Evolutionary conservation across 371 early-diverging fungal species (phyloP), one percentile per base, ranked within the genome.

Genomic region (Parasitella parasitica): DNA sequence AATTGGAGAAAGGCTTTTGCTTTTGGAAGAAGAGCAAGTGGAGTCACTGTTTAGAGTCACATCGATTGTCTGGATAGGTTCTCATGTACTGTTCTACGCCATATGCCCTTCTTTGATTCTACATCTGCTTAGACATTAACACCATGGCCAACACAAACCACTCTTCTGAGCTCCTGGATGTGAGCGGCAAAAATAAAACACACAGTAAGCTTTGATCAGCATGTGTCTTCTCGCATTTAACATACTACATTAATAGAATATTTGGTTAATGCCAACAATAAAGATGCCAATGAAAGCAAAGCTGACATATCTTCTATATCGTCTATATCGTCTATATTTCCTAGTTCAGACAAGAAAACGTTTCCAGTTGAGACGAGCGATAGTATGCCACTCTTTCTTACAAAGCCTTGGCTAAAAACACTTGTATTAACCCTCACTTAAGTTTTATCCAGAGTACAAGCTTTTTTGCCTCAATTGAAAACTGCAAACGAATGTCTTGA

Each of bases 401-500:
- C n/a, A n/a, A n/a, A 13, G 24, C 41, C 22, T 39, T n/a, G 16
- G 13, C 7, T 8, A 4, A 6, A n/a, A 34, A 1, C 12, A 18
- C 28, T 22, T 16, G 3, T 16, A 41, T 3, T 27, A 26, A 52
- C 15, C 16, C 3, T 4, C 13, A 46, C 34, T 12, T 1, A 3
- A 77, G 77, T 86, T 36, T 61, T 86, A 22, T 77, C 85, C 35
- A 72, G 83, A 36, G 77, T 86, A 2, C 80, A 84, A 59, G 75
- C 82, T 20, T 85, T 86, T 57, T 64, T 86, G 49, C 86, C 85
- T 0, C 84, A 86, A 66, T 58, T 86, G 5, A 76, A 84, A 35
- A 60, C 64, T 20, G 86, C 86, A n/a, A 86, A 86, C 58, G 66
- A 73, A n/a, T 54, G 76, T 22, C 70, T 86, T 4, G 54, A 73